These are phyloP conservation scores for Punica granatum DNA, from an alignment of 345 rosid genomes.

Conservation along the genomic window DNA sequence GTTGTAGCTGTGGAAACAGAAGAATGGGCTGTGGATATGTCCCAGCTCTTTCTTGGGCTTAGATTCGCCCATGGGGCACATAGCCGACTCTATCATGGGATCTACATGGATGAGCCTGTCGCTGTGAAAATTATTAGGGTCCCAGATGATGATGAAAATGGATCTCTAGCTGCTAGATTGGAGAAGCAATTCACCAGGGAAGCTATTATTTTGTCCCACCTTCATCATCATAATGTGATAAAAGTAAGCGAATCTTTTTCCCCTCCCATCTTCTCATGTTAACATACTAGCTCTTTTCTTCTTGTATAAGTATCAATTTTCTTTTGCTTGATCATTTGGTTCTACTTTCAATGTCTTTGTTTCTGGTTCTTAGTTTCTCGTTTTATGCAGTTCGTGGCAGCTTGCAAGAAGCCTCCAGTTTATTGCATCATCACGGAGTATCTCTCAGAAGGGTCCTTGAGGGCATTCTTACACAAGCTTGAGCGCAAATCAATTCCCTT, in stretches of 20 bases:
- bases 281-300: too few species aligned
- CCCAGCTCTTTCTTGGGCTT: constrained; percentile 82
- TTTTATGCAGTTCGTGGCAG: constrained; percentile 59
- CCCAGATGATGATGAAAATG: constrained; percentile 85
- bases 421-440: constrained; percentile 62
- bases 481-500: constrained; percentile 69
- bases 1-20: constrained; percentile 73
- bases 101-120: constrained; percentile 84
- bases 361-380: constrained; percentile 5
- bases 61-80: constrained; percentile 93
- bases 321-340: not conserved
- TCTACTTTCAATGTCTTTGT: not conserved
- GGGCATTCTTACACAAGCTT: constrained; percentile 90
- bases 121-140: constrained; percentile 88
- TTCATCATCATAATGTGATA: constrained; percentile 69
- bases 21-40: constrained; percentile 64
- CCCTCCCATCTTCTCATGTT: not conserved
- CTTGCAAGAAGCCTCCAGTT: constrained; percentile 70
- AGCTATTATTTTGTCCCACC: constrained; percentile 69
- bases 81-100: constrained; percentile 89
- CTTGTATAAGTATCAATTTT: not conserved
- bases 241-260: constrained; percentile 52
- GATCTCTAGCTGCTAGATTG: constrained; percentile 51
- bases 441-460: constrained; percentile 69
- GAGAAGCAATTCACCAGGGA: constrained; percentile 85